phyloP scores from a whole-genome alignment of 2,329 filamentous ascomycete species.

The Fusarium sp. region DNA sequence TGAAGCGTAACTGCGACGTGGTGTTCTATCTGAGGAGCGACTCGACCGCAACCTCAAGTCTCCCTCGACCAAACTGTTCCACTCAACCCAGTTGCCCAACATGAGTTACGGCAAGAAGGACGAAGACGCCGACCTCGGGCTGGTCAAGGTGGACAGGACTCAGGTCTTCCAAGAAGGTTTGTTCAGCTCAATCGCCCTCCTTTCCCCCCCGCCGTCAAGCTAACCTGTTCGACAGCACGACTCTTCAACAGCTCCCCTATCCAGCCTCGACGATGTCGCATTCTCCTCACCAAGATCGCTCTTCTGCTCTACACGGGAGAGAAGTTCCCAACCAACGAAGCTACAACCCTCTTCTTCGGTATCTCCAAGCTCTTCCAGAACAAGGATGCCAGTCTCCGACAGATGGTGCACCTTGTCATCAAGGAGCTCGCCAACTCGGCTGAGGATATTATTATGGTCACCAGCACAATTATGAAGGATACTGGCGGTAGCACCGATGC shows the following conservation, averaged over 20 bases:
- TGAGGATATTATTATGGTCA: constrained; percentile 99
- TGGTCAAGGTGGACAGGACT: constrained; percentile 97
- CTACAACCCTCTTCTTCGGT: constrained; percentile 97
- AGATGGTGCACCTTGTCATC: constrained; percentile 98
- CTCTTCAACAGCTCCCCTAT: constrained; percentile 98
- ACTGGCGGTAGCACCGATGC: constrained; percentile 94
- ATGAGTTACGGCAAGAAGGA: constrained; percentile 99
- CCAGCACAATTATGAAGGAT: constrained; percentile 99
- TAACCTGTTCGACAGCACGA: constrained; percentile 73
- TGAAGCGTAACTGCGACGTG: constrained; percentile 53
- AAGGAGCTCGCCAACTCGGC: constrained; percentile 96
- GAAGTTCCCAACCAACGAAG: constrained; percentile 96
- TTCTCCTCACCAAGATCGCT: constrained; percentile 96
- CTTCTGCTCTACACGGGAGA: constrained; percentile 97
- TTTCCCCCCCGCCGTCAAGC: constrained; percentile 47
- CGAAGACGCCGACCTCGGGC: constrained; percentile 91
- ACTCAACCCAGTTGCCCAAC: constrained; percentile 58
- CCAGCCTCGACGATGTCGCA: constrained; percentile 95
- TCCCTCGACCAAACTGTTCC: constrained; percentile 47
- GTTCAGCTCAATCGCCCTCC: constrained; percentile 49
- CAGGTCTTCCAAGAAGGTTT: constrained; percentile 99
- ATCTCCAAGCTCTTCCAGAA: constrained; percentile 99
- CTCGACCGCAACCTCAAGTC: constrained; percentile 50
- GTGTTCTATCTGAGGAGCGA: constrained; percentile 49
- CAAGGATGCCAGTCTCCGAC: constrained; percentile 95